A percentile compares a stretch with the other conserved stretches of the same genome.
Evolutionary conservation across 257 asterid species (phyloP).

Genomic region (Scutellaria baicalensis): DNA sequence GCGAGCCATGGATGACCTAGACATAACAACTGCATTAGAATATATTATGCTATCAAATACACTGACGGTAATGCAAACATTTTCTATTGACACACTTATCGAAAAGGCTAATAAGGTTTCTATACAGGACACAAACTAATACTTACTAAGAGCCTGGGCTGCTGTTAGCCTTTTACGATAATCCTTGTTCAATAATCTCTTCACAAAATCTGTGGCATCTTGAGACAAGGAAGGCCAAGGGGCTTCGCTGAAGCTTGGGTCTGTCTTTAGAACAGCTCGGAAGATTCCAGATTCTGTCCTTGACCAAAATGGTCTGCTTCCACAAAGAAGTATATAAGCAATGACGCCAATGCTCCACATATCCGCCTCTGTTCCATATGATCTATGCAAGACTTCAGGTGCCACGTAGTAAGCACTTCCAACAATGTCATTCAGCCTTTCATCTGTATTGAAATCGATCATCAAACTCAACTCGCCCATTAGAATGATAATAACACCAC

Average conservation of each 20-base stretch:
- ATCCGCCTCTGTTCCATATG: slow-evolving; percentile 92
- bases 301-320: slow-evolving; percentile 82
- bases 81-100: too few species aligned
- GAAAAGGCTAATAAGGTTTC: too few species aligned
- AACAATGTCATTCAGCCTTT: slow-evolving; percentile 85
- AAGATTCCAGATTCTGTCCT: slow-evolving; percentile 75
- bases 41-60: not conserved
- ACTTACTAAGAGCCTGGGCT: slow-evolving; percentile 86
- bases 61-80: not conserved
- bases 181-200: slow-evolving; percentile 76
- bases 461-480: not conserved
- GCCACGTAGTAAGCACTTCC: slow-evolving; percentile 91
- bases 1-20: slow-evolving; percentile 96
- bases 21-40: not conserved
- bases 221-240: slow-evolving; percentile 82
- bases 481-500: not conserved
- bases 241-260: slow-evolving; percentile 54
- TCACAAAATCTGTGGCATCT: slow-evolving; percentile 83
- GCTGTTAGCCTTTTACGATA: slow-evolving; percentile 86
- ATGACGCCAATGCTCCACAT: slow-evolving; percentile 98
- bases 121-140: not conserved
- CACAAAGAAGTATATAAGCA: slow-evolving; percentile 83
- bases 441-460: slow-evolving; percentile 37
- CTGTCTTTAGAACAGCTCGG: slow-evolving; percentile 50
- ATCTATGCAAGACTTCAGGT: slow-evolving; percentile 80